Evolutionary conservation across 352 stramenopile species (phyloP).

Genomic region (Phytophthora kernoviae): DNA sequence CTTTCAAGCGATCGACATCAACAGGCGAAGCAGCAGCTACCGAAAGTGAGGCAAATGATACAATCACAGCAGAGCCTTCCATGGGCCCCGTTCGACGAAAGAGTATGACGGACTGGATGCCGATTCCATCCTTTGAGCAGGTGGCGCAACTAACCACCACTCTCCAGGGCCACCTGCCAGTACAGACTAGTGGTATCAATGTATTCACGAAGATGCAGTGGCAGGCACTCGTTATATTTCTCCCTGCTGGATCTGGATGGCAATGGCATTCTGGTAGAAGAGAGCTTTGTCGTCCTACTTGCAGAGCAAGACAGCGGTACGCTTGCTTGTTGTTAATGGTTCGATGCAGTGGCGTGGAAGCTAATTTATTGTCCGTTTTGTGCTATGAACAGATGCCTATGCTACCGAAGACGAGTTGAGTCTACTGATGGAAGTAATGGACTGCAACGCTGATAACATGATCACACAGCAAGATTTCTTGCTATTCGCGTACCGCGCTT

Average conservation of each 20-base stretch:
- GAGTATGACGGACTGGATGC: slow-evolving; percentile 46
- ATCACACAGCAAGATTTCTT: slow-evolving; percentile 85
- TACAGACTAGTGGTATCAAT: slow-evolving; percentile 40
- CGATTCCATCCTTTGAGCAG: slow-evolving; percentile 41
- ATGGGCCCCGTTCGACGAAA: slow-evolving; percentile 37
- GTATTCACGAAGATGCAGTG: slow-evolving; percentile 77
- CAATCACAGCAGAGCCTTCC: slow-evolving; percentile 16
- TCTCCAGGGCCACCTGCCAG: slow-evolving; percentile 32
- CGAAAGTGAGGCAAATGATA: slow-evolving; percentile 28
- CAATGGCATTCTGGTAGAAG: slow-evolving; percentile 74
- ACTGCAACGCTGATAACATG: slow-evolving; percentile 76
- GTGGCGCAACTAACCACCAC: slow-evolving; percentile 37
- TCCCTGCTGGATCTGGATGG: slow-evolving; percentile 70
- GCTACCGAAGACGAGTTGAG: slow-evolving; percentile 82
- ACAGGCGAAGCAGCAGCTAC: slow-evolving; percentile 26
- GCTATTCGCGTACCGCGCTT: slow-evolving; percentile 79
- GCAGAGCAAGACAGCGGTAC: slow-evolving; percentile 81
- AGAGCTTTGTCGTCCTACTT: slow-evolving; percentile 82
- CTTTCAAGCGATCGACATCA: slow-evolving; percentile 38
- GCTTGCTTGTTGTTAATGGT: slow-evolving; percentile 15
- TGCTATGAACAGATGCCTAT: slow-evolving; percentile 63
- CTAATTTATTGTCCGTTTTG: slow-evolving; percentile 5
- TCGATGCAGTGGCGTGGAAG: background rate
- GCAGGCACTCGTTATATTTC: slow-evolving; percentile 77
- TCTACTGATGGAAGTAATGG: slow-evolving; percentile 79